Conservation (phyloP, 371 early-diverging fungal species). For the Dentiscutata heterogama region DNA sequence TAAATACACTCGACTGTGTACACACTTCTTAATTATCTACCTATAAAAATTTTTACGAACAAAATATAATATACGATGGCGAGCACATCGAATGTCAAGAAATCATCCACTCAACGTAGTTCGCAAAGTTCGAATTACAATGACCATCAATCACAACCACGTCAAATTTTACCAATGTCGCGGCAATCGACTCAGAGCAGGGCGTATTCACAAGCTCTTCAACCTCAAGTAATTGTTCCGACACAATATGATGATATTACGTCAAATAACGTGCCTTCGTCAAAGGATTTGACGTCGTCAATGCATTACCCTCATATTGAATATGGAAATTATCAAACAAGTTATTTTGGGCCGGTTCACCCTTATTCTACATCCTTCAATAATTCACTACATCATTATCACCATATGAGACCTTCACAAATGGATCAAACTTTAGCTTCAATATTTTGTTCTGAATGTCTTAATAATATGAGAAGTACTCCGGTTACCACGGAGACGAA, state of each 20-base stretch:
- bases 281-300: neutral
- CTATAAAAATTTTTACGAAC: neutral
- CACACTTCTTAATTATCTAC: neutral
- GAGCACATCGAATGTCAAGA: conserved; percentile 32
- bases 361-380: neutral
- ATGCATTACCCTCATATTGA: neutral
- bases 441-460: neutral
- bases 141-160: neutral
- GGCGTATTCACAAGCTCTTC: neutral
- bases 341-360: conserved; percentile 1
- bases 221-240: conserved; percentile 34
- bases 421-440: neutral
- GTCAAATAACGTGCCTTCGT: neutral
- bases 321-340: conserved; percentile 18
- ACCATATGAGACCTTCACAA: neutral
- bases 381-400: neutral
- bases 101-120: conserved; percentile 20
- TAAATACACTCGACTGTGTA: neutral
- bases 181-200: neutral
- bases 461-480: neutral
- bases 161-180: conserved; percentile 33
- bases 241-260: conserved; percentile 28
- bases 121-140: conserved; percentile 5
- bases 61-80: conserved; percentile 26
- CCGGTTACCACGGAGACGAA: neutral